Evolutionary conservation across 257 asterid genomes (phyloP).

Genomic region (Ajuga chamaepitys): DNA sequence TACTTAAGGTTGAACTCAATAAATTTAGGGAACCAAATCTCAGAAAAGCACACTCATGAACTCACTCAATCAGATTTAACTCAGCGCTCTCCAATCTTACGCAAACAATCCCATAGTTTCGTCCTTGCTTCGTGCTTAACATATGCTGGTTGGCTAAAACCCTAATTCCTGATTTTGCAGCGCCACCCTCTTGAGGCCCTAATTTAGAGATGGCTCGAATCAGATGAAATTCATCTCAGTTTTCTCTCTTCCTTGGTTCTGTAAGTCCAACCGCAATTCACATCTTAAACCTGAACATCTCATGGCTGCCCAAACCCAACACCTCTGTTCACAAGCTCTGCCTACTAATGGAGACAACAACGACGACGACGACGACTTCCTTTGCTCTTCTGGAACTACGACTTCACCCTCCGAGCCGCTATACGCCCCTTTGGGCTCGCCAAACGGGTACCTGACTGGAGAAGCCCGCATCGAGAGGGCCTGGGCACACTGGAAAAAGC

Average conservation of each 20-base stretch:
- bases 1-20: too few species aligned
- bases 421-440: constrained; percentile 20
- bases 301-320: constrained; percentile 50
- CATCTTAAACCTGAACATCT: not conserved
- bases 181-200: too few species aligned
- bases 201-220: too few species aligned
- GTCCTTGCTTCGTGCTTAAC: too few species aligned
- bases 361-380: constrained; percentile 41
- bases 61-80: too few species aligned
- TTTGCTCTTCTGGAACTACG: constrained; percentile 30
- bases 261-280: constrained; percentile 8
- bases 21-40: too few species aligned
- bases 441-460: constrained; percentile 57
- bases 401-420: constrained; percentile 16
- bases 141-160: too few species aligned
- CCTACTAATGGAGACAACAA: constrained; percentile 10
- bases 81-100: too few species aligned
- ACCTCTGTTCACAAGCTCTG: constrained; percentile 21
- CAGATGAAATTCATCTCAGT: constrained; percentile 36
- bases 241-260: constrained; percentile 2
- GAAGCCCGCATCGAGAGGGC: constrained; percentile 78
- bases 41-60: too few species aligned
- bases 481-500: constrained; percentile 82
- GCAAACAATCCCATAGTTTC: too few species aligned
- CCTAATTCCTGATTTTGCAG: too few species aligned